Evolutionary conservation across 208 protist species (phyloP).

Genomic region (Acanthamoeba sp.): DNA sequence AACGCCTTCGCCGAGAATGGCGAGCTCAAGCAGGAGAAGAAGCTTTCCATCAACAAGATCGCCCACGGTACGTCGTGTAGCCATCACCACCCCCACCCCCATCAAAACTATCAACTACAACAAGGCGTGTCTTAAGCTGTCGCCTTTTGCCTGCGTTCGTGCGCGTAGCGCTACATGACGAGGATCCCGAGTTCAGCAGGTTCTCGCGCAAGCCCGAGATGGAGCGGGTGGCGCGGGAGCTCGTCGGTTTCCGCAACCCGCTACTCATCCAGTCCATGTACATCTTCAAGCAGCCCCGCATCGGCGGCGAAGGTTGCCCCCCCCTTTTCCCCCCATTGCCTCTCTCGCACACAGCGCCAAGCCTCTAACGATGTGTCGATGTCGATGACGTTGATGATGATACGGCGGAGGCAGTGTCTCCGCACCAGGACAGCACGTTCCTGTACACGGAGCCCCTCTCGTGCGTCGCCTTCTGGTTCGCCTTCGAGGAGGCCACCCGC

Average conservation of each 20-base stretch:
- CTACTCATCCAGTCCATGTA: constrained; percentile 90
- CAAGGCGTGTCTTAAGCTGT: not conserved
- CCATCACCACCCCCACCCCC: no score
- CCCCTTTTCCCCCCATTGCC: not conserved
- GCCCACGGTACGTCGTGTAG: constrained; percentile 88
- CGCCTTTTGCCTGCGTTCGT: not conserved
- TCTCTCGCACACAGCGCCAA: not conserved
- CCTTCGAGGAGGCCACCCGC: constrained; percentile 89
- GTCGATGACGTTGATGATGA: not conserved
- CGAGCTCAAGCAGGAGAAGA: constrained; percentile 81
- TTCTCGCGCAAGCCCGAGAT: constrained; percentile 71
- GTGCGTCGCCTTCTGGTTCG: constrained; percentile 89
- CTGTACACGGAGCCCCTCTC: constrained; percentile 86
- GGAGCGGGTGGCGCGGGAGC: constrained; percentile 66
- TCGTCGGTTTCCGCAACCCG: constrained; percentile 83
- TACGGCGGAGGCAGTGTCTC: constrained; percentile 75
- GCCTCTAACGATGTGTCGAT: not conserved
- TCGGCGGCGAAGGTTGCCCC: constrained; percentile 72
- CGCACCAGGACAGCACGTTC: constrained; percentile 92
- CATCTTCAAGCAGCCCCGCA: constrained; percentile 90
- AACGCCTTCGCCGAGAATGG: constrained; percentile 79
- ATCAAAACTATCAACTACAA: no score
- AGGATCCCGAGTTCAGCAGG: constrained; percentile 82
- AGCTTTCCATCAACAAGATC: constrained; percentile 86
- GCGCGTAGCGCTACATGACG: constrained; percentile 77